Evolutionary conservation across 805 yeast genomes (phyloP).

Genomic region (Cyberlindnera suaveolens): DNA sequence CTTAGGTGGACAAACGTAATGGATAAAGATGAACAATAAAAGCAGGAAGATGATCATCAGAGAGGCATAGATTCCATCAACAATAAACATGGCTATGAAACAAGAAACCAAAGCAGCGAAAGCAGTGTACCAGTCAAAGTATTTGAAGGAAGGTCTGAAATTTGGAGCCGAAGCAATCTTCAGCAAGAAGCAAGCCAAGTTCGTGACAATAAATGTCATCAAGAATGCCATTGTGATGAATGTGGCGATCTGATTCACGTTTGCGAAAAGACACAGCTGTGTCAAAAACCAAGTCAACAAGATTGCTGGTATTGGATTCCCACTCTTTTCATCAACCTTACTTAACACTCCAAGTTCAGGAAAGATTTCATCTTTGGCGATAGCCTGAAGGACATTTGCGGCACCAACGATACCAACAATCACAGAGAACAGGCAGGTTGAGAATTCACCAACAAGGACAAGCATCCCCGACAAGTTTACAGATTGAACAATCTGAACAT

Average conservation of each 20-base stretch:
- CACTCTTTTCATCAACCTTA: constrained; percentile 35
- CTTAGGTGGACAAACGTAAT: constrained; percentile 88
- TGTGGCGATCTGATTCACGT: constrained; percentile 90
- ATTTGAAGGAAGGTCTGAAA: constrained; percentile 91
- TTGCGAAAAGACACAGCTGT: constrained; percentile 81
- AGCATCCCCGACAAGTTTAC: constrained; percentile 62
- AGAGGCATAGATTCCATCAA: constrained; percentile 86
- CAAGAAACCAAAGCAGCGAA: constrained; percentile 65
- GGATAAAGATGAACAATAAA: constrained; percentile 70
- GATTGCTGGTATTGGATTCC: constrained; percentile 62
- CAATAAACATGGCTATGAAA: constrained; percentile 83
- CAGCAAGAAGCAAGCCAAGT: constrained; percentile 85
- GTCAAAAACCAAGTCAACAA: constrained; percentile 75
- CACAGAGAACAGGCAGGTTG: constrained; percentile 87
- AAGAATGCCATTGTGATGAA: constrained; percentile 95
- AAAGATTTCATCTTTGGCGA: constrained; percentile 80
- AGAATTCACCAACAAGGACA: constrained; percentile 81
- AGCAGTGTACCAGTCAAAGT: constrained; percentile 80
- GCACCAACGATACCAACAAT: constrained; percentile 97
- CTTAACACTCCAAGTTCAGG: constrained; percentile 68
- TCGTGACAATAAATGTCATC: constrained; percentile 93
- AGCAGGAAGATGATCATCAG: constrained; percentile 61
- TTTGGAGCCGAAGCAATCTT: constrained; percentile 95
- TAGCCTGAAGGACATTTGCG: constrained; percentile 84
- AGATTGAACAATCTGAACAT: constrained; percentile 81